A percentile compares a stretch with the other conserved stretches of the same genome.
Evolutionary conservation across 176 grass and related monocot species (phyloP).

Genomic region (Oryza meyeriana): DNA sequence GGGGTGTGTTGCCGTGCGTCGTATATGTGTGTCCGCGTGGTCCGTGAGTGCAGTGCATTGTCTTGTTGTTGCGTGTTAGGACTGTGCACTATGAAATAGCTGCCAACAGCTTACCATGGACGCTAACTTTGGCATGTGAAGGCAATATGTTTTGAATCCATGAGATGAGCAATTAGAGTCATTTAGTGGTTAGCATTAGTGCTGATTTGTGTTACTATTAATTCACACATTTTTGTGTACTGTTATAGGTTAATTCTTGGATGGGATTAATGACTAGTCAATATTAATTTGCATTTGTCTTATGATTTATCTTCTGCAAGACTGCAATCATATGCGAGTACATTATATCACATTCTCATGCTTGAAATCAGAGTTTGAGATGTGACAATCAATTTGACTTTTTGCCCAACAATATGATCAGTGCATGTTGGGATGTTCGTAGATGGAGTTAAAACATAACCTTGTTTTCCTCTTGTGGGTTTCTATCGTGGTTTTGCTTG

Average conservation of each 20-base stretch:
- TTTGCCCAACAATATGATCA: background rate
- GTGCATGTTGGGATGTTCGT: background rate
- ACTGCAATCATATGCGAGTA: background rate
- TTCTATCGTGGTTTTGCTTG: background rate
- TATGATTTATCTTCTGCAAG: background rate
- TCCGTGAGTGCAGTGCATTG: background rate
- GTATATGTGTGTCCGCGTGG: background rate
- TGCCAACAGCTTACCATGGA: conserved; percentile 3
- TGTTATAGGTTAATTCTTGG: background rate
- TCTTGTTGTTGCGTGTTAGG: background rate
- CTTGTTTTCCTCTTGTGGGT: background rate
- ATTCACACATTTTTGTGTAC: background rate
- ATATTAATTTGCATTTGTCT: background rate
- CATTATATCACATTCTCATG: background rate
- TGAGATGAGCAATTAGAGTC: background rate
- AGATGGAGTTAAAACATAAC: background rate
- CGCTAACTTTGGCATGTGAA: background rate
- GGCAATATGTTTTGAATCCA: background rate
- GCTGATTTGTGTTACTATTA: background rate
- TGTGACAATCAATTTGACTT: background rate
- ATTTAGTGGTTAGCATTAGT: background rate
- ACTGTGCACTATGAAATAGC: background rate
- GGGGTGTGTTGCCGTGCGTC: background rate
- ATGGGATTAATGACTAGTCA: background rate
- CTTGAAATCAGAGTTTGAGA: background rate